Evolutionary conservation across 2,329 filamentous ascomycete genomes (phyloP), one percentile per base, ranked within the genome.

Genomic region (Talaromyces sp.): DNA sequence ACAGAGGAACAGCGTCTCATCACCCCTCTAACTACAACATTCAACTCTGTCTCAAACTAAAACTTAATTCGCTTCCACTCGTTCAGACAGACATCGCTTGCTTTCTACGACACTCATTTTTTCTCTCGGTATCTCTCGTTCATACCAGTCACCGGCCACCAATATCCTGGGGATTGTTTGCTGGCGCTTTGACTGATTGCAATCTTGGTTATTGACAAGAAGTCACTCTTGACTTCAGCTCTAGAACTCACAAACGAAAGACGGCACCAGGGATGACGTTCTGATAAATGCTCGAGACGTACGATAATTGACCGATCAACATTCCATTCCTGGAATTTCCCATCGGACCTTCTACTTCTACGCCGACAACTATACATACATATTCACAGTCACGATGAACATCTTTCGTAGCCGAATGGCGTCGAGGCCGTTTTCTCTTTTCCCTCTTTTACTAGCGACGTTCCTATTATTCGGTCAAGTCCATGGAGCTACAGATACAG

Each of bases 241-340:
- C 16, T 50, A n/a, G n/a, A 5, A 37, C 18, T n/a, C 31, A 14
- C 21, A 25, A 28, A 25, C 12, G n/a, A 6, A 48, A 48, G 31
- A 59, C 9, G 14, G 12, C 21, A 25, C 21, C 25, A 28, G 46
- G 48, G 55, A 61, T 44, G 59, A 61, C 37, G 37, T 42, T 55
- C 16, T 61, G 37, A 33, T 42, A 23, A n/a, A 37, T 52, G 37
- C 18, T 12, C 37, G 28, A 21, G 25, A 61, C 59, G 37, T 60
- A 33, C 48, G 39, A 61, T 37, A 44, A 3, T 55, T 55, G 42
- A 61, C 35, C 44, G 42, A 59, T 37, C 40, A 12, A 39, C 58
- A 54, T 61, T 61, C 25, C 59, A 61, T 61, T 55, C 59, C 59
- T 42, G 59, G 59, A 61, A 61, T 37, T 44, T 61, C 55, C 59